A percentile compares a stretch with the other conserved stretches of the same genome.
Evolutionary conservation across 2,329 filamentous ascomycete genomes (phyloP).

Genomic region (Botrytis aclada): DNA sequence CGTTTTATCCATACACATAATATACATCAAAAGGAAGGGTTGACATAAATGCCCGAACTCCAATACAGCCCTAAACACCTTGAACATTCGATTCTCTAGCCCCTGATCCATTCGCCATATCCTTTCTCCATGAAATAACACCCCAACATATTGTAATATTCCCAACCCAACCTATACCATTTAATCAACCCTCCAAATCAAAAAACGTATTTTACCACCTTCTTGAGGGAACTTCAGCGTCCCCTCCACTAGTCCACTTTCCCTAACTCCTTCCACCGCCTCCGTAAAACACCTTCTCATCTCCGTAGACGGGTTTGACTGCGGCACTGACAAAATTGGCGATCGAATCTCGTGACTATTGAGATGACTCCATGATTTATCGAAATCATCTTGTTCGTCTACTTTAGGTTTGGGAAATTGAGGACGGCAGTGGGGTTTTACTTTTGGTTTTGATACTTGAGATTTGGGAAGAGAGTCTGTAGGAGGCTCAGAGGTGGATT

Average conservation of each 20-base stretch:
- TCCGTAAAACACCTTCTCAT: slow-evolving; percentile 21
- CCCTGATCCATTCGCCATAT: not conserved
- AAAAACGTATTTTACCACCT: slow-evolving; percentile 27
- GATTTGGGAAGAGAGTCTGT: not conserved
- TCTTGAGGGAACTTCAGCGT: slow-evolving; percentile 22
- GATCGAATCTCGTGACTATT: slow-evolving; percentile 6
- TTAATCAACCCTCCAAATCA: slow-evolving; percentile 34
- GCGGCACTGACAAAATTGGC: not conserved
- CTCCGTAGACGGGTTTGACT: not conserved
- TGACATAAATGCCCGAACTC: not conserved
- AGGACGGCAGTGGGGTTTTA: not conserved
- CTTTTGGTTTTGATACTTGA: not conserved
- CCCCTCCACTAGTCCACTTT: slow-evolving; percentile 27
- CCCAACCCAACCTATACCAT: not conserved
- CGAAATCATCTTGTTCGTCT: not conserved
- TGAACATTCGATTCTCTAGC: not conserved
- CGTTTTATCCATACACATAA: not conserved
- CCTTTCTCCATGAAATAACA: not conserved
- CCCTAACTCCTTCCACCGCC: slow-evolving; percentile 25
- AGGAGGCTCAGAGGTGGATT: not conserved
- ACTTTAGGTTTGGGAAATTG: not conserved
- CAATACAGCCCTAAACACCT: not conserved
- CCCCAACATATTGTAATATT: not conserved
- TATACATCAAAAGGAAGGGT: not conserved
- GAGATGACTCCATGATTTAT: not conserved